A percentile compares a stretch with the other conserved stretches of the same genome.
Evolutionary conservation across 1,284 basidiomycete genomes (phyloP).

Genomic region (Ganoderma boninense): DNA sequence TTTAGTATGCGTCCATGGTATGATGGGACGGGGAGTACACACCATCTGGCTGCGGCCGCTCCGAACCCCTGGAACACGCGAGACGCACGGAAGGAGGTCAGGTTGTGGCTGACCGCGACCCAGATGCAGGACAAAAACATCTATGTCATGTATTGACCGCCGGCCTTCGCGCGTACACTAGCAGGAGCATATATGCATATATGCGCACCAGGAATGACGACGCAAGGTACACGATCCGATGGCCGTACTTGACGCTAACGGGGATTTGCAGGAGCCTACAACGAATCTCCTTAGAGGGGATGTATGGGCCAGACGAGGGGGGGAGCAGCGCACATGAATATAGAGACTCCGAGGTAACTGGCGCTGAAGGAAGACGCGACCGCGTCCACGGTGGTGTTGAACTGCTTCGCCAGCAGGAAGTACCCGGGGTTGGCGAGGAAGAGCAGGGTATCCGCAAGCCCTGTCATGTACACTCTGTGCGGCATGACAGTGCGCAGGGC

Average conservation of each 20-base stretch:
- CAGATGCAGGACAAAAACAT: slow-evolving; percentile 57
- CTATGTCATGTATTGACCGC: too few species aligned
- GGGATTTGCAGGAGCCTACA: slow-evolving; percentile 50
- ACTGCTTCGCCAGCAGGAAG: slow-evolving; percentile 48
- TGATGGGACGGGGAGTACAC: too few species aligned
- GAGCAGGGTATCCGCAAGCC: too few species aligned
- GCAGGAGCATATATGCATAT: background rate
- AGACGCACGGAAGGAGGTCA: slow-evolving; percentile 51
- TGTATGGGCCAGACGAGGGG: too few species aligned
- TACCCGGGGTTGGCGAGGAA: slow-evolving; percentile 48
- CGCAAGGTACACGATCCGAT: slow-evolving; percentile 52
- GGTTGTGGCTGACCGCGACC: slow-evolving; percentile 50
- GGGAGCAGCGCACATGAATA: slow-evolving; percentile 45
- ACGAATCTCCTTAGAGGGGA: too few species aligned
- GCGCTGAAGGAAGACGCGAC: slow-evolving; percentile 51
- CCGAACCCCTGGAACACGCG: slow-evolving; percentile 55
- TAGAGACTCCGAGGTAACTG: slow-evolving; percentile 49
- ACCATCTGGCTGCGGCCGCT: slow-evolving; percentile 42
- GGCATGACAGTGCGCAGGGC: too few species aligned
- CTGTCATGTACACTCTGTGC: too few species aligned
- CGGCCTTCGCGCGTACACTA: too few species aligned
- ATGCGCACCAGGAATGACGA: slow-evolving; percentile 47
- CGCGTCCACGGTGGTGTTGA: slow-evolving; percentile 49
- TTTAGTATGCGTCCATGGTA: too few species aligned
- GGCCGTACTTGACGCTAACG: slow-evolving; percentile 54